phyloP scores from a whole-genome alignment of 305 asterid species.

The Solanum hybrid region DNA sequence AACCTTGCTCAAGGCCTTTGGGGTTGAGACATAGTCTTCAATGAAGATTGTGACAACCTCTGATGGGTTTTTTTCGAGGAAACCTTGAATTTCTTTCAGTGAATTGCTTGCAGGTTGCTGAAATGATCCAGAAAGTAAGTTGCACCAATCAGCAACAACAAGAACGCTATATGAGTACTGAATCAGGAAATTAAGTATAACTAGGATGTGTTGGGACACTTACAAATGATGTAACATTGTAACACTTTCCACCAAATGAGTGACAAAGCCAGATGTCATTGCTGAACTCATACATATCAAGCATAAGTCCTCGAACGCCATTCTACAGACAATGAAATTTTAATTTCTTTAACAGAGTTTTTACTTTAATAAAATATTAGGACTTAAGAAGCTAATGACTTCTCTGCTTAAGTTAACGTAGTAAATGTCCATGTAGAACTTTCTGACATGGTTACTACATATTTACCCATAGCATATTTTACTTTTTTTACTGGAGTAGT shows the following conservation, averaged over 20 bases:
- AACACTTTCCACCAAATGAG: slow-evolving; percentile 58
- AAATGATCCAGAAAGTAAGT: not conserved
- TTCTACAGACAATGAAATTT: slow-evolving; percentile 33
- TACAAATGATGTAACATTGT: slow-evolving; percentile 79
- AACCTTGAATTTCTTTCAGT: slow-evolving; percentile 53
- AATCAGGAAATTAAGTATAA: not conserved
- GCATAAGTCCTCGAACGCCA: slow-evolving; percentile 99
- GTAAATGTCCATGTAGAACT: not conserved
- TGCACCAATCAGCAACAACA: not conserved
- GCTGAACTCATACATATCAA: slow-evolving; percentile 86
- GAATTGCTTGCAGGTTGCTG: slow-evolving; percentile 87
- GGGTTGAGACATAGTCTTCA: slow-evolving; percentile 69
- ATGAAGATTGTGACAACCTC: slow-evolving; percentile 72
- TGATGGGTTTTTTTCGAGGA: slow-evolving; percentile 45
- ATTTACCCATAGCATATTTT: not conserved
- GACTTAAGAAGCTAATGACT: not conserved
- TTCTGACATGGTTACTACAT: not conserved
- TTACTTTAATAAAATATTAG: not conserved
- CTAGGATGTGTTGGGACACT: slow-evolving; percentile 21
- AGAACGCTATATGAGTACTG: not conserved
- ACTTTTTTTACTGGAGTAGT: not conserved
- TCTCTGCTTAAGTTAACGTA: not conserved
- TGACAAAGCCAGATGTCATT: slow-evolving; percentile 88
- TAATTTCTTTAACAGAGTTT: not conserved
- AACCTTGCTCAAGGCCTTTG: slow-evolving; percentile 52